Conservation (phyloP, 2,329 filamentous ascomycete species). For the Beauveria pseudobassiana region DNA sequence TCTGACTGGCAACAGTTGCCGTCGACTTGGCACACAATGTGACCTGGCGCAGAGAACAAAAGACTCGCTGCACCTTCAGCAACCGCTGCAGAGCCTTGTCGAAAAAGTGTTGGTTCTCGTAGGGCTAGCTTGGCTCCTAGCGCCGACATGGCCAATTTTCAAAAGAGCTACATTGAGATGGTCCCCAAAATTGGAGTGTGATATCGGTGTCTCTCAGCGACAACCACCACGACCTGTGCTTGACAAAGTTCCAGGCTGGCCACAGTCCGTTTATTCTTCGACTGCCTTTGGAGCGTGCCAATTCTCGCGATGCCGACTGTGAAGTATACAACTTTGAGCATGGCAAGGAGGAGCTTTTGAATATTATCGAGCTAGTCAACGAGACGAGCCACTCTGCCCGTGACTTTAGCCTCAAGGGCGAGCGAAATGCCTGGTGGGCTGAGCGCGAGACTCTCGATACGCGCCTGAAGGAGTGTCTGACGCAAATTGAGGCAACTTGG, state of each 20-base stretch:
- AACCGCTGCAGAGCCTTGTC: slow-evolving; percentile 20
- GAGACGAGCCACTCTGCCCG: slow-evolving; percentile 68
- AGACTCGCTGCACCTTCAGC: slow-evolving; percentile 25
- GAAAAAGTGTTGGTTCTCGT: slow-evolving; percentile 19
- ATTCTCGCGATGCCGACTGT: slow-evolving; percentile 66
- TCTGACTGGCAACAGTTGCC: slow-evolving; percentile 53
- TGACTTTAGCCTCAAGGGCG: slow-evolving; percentile 65
- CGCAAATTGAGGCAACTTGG: slow-evolving; percentile 88
- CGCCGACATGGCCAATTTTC: slow-evolving; percentile 56
- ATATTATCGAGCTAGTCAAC: slow-evolving; percentile 78
- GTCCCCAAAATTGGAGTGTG: slow-evolving; percentile 79
- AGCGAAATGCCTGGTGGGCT: slow-evolving; percentile 82
- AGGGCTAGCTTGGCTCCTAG: slow-evolving; percentile 39
- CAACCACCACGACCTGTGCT: slow-evolving; percentile 72
- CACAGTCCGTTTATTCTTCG: slow-evolving; percentile 79
- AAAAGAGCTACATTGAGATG: slow-evolving; percentile 75
- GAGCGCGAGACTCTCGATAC: slow-evolving; percentile 74
- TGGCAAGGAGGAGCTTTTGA: slow-evolving; percentile 69
- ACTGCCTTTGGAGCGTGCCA: slow-evolving; percentile 75
- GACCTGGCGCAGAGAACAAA: slow-evolving; percentile 58
- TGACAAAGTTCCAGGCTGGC: slow-evolving; percentile 74
- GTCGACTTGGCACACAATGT: slow-evolving; percentile 65
- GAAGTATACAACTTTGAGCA: slow-evolving; percentile 79
- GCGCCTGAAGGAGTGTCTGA: slow-evolving; percentile 68
- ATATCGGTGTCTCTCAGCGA: slow-evolving; percentile 81